A percentile compares a stretch with the other conserved stretches of the same genome.
Evolutionary conservation across 139 green algal genomes (phyloP).

Genomic region (Diplosphaera chodatii): DNA sequence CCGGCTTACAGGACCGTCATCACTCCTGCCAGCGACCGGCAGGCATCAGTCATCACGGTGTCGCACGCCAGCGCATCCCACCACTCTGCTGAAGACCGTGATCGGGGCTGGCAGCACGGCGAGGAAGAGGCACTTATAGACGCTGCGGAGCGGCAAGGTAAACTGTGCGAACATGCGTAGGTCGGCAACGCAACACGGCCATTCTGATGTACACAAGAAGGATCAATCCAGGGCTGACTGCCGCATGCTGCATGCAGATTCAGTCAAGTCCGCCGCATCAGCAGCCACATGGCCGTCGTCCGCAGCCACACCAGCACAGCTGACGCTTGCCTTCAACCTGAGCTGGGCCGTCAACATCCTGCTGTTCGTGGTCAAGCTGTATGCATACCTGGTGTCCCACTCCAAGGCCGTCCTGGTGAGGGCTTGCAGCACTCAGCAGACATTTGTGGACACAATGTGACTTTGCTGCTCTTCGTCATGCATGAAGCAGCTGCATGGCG

Average conservation of each 20-base stretch:
- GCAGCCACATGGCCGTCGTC: neutral
- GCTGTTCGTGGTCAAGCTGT: neutral
- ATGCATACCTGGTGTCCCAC: neutral
- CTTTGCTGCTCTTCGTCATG: too few species aligned
- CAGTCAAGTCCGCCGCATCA: neutral
- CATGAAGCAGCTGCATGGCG: too few species aligned
- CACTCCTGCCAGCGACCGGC: neutral
- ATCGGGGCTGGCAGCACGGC: neutral
- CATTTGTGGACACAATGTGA: too few species aligned
- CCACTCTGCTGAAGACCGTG: neutral
- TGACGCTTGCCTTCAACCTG: neutral
- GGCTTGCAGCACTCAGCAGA: too few species aligned
- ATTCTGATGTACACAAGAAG: neutral
- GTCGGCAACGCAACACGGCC: too few species aligned
- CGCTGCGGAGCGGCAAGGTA: too few species aligned
- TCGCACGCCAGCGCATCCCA: neutral
- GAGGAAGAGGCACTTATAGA: neutral
- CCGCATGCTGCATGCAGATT: too few species aligned
- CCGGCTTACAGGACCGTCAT: neutral
- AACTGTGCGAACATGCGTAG: too few species aligned
- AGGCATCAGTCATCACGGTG: neutral
- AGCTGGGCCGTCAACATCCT: neutral
- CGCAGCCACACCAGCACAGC: neutral
- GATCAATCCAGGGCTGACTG: too few species aligned
- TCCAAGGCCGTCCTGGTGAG: slow-evolving; percentile 1